Percentiles rank a stretch among this genome's conserved stretches.
Evolutionary conservation across 495 filamentous ascomycete genomes (phyloP).

Genomic region (Hypoxylon fuscum): DNA sequence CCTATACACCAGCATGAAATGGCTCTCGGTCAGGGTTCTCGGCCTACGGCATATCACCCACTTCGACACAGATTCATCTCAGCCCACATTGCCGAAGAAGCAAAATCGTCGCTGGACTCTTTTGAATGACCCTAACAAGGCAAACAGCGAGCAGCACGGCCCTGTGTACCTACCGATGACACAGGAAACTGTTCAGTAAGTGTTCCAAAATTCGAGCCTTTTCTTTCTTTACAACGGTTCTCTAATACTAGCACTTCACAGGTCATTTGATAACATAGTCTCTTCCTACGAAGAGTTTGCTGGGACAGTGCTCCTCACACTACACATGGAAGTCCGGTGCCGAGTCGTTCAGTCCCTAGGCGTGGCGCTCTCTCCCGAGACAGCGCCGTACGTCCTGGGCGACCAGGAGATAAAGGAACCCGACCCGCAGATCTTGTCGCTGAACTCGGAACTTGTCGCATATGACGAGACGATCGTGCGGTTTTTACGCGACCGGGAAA

Average conservation of each 20-base stretch:
- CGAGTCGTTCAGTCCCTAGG: slow-evolving; percentile 76
- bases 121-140: slow-evolving; percentile 66
- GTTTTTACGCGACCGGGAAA: slow-evolving; percentile 72
- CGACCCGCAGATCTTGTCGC: slow-evolving; percentile 75
- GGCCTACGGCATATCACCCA: slow-evolving; percentile 77
- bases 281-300: slow-evolving; percentile 81
- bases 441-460: slow-evolving; percentile 81
- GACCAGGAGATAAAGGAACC: slow-evolving; percentile 80
- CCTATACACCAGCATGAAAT: slow-evolving; percentile 97
- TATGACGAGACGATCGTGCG: slow-evolving; percentile 83
- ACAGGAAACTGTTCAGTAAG: slow-evolving; percentile 77
- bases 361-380: slow-evolving; percentile 62
- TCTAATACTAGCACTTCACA: slow-evolving; percentile 44
- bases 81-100: slow-evolving; percentile 55
- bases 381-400: slow-evolving; percentile 75
- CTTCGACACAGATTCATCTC: slow-evolving; percentile 62
- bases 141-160: slow-evolving; percentile 52
- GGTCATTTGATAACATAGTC: slow-evolving; percentile 87
- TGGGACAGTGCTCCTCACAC: slow-evolving; percentile 75
- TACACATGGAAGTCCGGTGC: slow-evolving; percentile 88
- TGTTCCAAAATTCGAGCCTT: too few species aligned
- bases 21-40: slow-evolving; percentile 82
- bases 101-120: slow-evolving; percentile 82
- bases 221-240: neutral
- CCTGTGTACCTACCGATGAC: slow-evolving; percentile 91